These are phyloP conservation scores for Monilinia vaccinii-corymbosi DNA, from an alignment of 2,329 filamentous ascomycete species.

Conservation along the genomic window DNA sequence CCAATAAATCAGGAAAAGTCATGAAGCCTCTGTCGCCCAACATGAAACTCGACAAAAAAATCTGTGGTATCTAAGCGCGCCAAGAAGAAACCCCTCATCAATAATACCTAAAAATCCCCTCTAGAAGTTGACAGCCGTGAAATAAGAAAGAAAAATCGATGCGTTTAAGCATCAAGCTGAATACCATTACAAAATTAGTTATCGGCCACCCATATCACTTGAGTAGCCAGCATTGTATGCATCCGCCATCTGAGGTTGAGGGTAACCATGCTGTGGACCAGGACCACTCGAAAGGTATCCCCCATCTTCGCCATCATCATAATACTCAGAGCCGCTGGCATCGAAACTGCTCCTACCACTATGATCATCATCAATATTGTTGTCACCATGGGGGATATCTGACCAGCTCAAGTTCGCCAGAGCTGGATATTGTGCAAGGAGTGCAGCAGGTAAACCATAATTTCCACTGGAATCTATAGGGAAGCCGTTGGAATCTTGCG, in stretches of 20 bases:
- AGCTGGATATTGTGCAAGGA: conserved; percentile 87
- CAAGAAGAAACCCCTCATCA: conserved; percentile 11
- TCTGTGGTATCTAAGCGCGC: conserved; percentile 28
- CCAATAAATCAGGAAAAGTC: not conserved
- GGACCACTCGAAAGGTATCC: conserved; percentile 48
- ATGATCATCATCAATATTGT: conserved; percentile 63
- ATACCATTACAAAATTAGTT: not conserved
- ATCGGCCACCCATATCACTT: conserved; percentile 27
- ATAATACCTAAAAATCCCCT: conserved; percentile 3
- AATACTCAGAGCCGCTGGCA: conserved; percentile 59
- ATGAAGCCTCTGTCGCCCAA: not conserved
- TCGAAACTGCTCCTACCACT: conserved; percentile 76
- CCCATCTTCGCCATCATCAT: conserved; percentile 62
- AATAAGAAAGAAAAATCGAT: conserved; percentile 7
- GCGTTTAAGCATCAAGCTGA: not conserved
- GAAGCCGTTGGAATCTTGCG: conserved; percentile 52
- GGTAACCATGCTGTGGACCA: conserved; percentile 26
- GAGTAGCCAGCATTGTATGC: conserved; percentile 26
- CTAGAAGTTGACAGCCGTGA: conserved; percentile 1
- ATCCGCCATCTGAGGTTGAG: conserved; percentile 25
- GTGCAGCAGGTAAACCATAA: conserved; percentile 72
- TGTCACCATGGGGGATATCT: conserved; percentile 53
- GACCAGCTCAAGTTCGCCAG: conserved; percentile 86
- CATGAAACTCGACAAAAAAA: conserved; percentile 10
- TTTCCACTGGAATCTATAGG: conserved; percentile 46